Evolutionary conservation across 164 flowering plant species (phyloP).

Genomic region (Aristolochia contorta): DNA sequence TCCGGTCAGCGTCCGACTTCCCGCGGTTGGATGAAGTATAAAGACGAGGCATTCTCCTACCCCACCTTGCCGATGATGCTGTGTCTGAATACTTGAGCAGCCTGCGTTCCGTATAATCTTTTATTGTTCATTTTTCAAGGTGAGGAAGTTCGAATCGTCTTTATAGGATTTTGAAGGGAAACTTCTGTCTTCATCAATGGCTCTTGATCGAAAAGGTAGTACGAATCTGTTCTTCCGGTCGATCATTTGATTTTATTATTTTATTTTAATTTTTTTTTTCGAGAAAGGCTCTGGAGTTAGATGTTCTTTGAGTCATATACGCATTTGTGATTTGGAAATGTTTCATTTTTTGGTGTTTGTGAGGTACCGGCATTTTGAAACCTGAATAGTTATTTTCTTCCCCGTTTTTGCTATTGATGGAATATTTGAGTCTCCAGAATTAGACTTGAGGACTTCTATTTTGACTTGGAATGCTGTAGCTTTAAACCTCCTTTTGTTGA

Average conservation of each 20-base stretch:
- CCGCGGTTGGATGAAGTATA: too few species aligned
- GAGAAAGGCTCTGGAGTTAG: too few species aligned
- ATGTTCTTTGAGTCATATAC: not conserved
- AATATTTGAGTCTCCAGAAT: not conserved
- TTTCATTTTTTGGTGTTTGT: not conserved
- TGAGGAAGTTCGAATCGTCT: too few species aligned
- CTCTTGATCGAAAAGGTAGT: conserved; percentile 7
- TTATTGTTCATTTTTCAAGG: too few species aligned
- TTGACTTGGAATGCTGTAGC: not conserved
- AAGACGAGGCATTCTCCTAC: too few species aligned
- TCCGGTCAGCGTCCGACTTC: too few species aligned
- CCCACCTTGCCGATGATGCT: too few species aligned
- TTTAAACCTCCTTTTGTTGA: not conserved
- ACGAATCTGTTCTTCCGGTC: not conserved
- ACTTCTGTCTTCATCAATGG: conserved; percentile 1
- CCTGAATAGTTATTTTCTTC: not conserved
- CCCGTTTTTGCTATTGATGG: not conserved
- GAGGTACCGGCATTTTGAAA: not conserved
- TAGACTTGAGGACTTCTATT: not conserved
- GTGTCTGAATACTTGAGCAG: too few species aligned
- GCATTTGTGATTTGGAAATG: not conserved
- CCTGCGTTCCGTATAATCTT: too few species aligned
- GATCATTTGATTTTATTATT: too few species aligned
- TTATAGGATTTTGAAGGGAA: not conserved
- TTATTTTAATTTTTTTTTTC: too few species aligned